A percentile compares a stretch with the other conserved stretches of the same genome.
These are phyloP conservation scores for Fusarium nanum DNA, from an alignment of 2,329 filamentous ascomycete genomes.

Conservation along the genomic window DNA sequence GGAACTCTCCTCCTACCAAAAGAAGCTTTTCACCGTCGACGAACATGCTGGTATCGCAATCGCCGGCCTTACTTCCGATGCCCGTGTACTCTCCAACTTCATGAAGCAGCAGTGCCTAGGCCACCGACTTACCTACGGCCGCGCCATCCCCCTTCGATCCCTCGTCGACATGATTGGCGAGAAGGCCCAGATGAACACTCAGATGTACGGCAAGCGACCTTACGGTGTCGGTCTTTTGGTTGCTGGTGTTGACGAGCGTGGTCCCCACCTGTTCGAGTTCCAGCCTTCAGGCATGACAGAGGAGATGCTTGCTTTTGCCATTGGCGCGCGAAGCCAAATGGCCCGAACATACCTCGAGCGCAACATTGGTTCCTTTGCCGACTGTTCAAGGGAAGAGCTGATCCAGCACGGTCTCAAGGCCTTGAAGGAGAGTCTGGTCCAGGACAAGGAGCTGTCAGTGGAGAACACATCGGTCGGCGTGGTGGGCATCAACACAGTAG, in stretches of 20 bases:
- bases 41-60: conserved; percentile 96
- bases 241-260: conserved; percentile 91
- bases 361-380: conserved; percentile 85
- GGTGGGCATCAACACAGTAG: conserved; percentile 69
- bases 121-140: conserved; percentile 94
- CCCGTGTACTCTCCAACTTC: conserved; percentile 99
- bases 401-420: conserved; percentile 91
- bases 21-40: conserved; percentile 98
- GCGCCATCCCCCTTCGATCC: conserved; percentile 88
- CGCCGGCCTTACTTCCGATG: conserved; percentile 95
- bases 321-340: conserved; percentile 97
- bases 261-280: conserved; percentile 98
- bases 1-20: conserved; percentile 99
- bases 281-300: conserved; percentile 95
- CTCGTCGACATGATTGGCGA: conserved; percentile 94
- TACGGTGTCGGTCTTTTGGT: conserved; percentile 96
- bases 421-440: conserved; percentile 92
- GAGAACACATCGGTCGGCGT: conserved; percentile 96
- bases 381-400: conserved; percentile 82
- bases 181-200: conserved; percentile 97
- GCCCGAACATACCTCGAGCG: conserved; percentile 96
- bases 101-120: conserved; percentile 99
- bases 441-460: conserved; percentile 97
- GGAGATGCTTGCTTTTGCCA: conserved; percentile 96
- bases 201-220: conserved; percentile 95